phyloP scores from a whole-genome alignment of 1,284 basidiomycete genomes.

The Ganoderma sp. region DNA sequence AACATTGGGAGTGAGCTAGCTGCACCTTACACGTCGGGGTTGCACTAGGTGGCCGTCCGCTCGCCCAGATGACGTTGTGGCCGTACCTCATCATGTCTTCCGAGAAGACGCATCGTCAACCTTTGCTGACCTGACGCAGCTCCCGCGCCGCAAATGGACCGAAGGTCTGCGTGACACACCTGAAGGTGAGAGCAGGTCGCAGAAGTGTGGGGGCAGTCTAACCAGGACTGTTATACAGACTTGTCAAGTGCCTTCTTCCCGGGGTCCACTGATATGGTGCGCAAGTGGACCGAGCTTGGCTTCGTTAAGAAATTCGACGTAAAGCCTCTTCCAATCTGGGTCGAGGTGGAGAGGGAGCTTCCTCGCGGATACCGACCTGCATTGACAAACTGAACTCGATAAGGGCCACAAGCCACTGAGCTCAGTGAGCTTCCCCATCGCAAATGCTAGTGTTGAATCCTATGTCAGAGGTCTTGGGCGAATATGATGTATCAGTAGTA shows the following conservation, averaged over 20 bases:
- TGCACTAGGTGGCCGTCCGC: conserved; percentile 1
- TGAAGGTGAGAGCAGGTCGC: neutral
- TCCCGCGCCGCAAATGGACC: conserved; percentile 2
- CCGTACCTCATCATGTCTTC: neutral
- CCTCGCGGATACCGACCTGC: neutral
- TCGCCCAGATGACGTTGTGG: neutral
- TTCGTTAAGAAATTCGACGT: neutral
- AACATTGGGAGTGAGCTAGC: neutral
- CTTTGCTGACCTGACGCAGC: neutral
- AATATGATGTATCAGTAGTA: neutral
- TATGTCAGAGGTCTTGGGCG: neutral
- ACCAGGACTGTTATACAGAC: neutral
- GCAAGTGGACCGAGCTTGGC: neutral
- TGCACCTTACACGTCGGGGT: neutral
- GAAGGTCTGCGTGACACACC: neutral
- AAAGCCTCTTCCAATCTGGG: neutral
- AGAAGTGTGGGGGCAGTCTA: neutral
- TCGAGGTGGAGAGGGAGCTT: neutral
- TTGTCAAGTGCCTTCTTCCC: neutral
- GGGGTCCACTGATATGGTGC: neutral
- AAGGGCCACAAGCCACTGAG: neutral
- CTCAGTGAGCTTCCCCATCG: neutral
- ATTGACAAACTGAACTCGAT: neutral
- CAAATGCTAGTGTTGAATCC: neutral
- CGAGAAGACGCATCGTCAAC: neutral